phyloP scores from a whole-genome alignment of 2,329 filamentous ascomycete genomes.

The Magnaporthiopsis rhizophila region DNA sequence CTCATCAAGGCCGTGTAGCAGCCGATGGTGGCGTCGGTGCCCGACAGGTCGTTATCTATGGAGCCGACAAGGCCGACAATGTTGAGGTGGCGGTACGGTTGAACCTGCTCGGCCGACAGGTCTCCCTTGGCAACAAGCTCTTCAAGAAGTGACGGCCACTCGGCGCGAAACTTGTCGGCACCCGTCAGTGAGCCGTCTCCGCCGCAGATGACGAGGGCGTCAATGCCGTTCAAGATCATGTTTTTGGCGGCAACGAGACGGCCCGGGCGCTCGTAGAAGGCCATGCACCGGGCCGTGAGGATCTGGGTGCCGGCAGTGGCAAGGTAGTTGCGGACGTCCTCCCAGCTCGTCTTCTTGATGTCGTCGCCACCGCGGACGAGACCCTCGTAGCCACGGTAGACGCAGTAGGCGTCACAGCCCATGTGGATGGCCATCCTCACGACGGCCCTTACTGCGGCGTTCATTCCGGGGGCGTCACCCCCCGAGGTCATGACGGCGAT shows the following conservation, averaged over 20 bases:
- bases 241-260: conserved; percentile 85
- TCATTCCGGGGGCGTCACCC: conserved; percentile 93
- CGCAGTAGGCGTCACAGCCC: conserved; percentile 69
- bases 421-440: conserved; percentile 86
- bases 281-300: conserved; percentile 87
- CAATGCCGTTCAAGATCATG: conserved; percentile 85
- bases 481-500: conserved; percentile 93
- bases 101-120: conserved; percentile 61
- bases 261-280: conserved; percentile 82
- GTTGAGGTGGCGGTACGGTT: conserved; percentile 79
- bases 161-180: conserved; percentile 83
- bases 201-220: conserved; percentile 93
- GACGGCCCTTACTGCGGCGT: conserved; percentile 79
- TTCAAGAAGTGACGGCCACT: conserved; percentile 82
- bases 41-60: conserved; percentile 97
- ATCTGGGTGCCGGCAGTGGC: conserved; percentile 94
- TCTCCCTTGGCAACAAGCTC: conserved; percentile 73
- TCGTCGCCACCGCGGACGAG: conserved; percentile 82
- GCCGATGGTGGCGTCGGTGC: conserved; percentile 94
- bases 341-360: conserved; percentile 83
- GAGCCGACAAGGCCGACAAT: conserved; percentile 94
- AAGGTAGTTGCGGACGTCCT: conserved; percentile 89
- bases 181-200: conserved; percentile 95
- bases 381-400: conserved; percentile 95
- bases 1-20: conserved; percentile 89